Evolutionary conservation across 2,329 filamentous ascomycete genomes (phyloP), one percentile per base, ranked within the genome.

Genomic region (Biscogniauxia mediterranea): DNA sequence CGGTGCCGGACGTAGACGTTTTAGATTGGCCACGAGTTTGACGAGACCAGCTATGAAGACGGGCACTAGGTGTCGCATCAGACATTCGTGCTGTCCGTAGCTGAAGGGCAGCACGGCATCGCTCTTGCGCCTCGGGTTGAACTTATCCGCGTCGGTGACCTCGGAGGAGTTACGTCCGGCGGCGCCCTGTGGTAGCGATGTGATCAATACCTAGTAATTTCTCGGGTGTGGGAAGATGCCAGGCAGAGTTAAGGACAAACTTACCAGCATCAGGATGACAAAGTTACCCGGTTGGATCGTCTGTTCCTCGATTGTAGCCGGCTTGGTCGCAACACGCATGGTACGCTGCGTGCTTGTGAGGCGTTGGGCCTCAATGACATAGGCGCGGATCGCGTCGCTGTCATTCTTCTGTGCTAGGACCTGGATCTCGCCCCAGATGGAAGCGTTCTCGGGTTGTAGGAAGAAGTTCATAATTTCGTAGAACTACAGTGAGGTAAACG

Each of bases 61-160:
- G 13, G 77, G 71, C 0, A 78, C 75, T 0, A 81, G 65, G 3
- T 81, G 74, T 42, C 75, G 73, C 49, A 75, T 78, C 1, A 81
- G 28, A 60, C 81, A 83, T 26, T 79, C 75, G 68, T 84, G 81
- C 32, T 78, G 76, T 0, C 80, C 80, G 57, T 77, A 77, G 65
- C 79, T 79, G 61, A 78, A 82, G 20, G 79, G 72, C 1, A 77
- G 75, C 28, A 83, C 78, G 1, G 74, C 68, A 3, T 73, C 73
- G 3, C 66, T 67, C 61, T 77, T 73, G 59, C 81, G 78, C 23
- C 76, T 73, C 1, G 80, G 73, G 49, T 79, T 74, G 63, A 84
- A 82, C 58, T 74, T 71, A 46, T 72, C 66, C 0, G 79, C 71
- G 21, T 78, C 67, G 19, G 73, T 61, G 9, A 81, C 69, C 23